Evolutionary conservation across 345 rosid species (phyloP), one percentile per base, ranked within the genome.

Genomic region (Psidium friedrichsthalianum): DNA sequence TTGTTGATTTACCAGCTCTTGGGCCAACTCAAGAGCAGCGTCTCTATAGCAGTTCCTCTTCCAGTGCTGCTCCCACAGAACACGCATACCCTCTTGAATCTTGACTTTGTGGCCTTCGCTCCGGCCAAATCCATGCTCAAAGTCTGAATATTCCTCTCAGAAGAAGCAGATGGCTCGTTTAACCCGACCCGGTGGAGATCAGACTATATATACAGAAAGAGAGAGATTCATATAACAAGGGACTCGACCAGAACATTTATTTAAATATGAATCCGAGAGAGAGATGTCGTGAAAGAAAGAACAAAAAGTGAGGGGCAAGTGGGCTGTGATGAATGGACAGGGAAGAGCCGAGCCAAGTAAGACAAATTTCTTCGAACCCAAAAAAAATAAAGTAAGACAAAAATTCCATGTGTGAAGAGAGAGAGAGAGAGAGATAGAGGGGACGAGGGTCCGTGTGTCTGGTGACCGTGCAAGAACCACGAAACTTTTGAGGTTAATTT

Each of bases 21-120:
- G 93, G 82, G 94, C 99, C 22, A 96, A 90, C 86, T 92, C 98
- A 82, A 91, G 86, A 78, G 98, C 98, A 51, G 98, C 99, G 84
- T 94, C 96, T 82, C 92, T 89, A 82, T 94, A 96, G 82, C 96
- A 92, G 49, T 93, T 90, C 92, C 94, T 93, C 89, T 95, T 94
- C 74, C 98, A 16, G 94, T 90, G 58, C 98, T 95, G 86, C 99
- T 96, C 27, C 89, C 89, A 10, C 89, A 87, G 85, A 87, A 87
- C 44, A 87, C 89, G 51, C 89, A 87, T 3, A 87, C 89, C 83
- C 93, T 96, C 90, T 93, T 91, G 92, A 96, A 96, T 83, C 95
- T 96, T 15, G 98, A 93, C 44, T 87, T 87, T 6, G 11, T 6
- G 25, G 47, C 47, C 78, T 69, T 69, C 12, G 47, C 47, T 36